Conservation (phyloP, 2,329 filamentous ascomycete genomes). For the Aspergillus costaricaensis region DNA sequence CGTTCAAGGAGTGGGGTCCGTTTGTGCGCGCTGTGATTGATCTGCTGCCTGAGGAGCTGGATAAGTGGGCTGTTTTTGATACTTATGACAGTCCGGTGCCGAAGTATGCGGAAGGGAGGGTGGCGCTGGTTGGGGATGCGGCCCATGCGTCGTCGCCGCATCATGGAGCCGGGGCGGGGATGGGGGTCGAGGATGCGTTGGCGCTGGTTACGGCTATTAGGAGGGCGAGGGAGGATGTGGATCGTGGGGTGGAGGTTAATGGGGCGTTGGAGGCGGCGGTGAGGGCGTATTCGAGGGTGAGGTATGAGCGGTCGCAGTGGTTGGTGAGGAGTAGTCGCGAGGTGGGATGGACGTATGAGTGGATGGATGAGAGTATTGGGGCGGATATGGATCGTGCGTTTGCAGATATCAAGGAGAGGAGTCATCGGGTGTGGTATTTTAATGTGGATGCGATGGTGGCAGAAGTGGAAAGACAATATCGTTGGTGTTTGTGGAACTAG, state of each 20-base stretch:
- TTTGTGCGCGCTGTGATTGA: constrained; percentile 43
- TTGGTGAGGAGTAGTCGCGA: constrained; percentile 44
- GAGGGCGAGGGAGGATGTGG: not conserved
- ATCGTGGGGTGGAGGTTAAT: not conserved
- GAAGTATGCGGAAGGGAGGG: constrained; percentile 35
- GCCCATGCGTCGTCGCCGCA: constrained; percentile 31
- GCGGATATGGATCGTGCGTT: constrained; percentile 42
- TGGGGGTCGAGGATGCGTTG: constrained; percentile 31
- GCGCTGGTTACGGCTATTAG: constrained; percentile 18
- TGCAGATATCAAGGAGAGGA: constrained; percentile 39
- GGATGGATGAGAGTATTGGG: constrained; percentile 24
- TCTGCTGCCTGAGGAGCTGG: constrained; percentile 52
- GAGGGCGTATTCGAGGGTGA: constrained; percentile 38
- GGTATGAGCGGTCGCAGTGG: constrained; percentile 48
- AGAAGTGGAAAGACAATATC: constrained; percentile 12
- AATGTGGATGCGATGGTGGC: constrained; percentile 38
- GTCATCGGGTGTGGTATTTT: constrained; percentile 43
- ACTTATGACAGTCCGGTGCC: constrained; percentile 46
- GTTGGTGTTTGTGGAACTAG: not conserved
- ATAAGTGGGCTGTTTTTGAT: constrained; percentile 62
- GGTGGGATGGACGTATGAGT: constrained; percentile 24
- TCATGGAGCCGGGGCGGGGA: constrained; percentile 30
- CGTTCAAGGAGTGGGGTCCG: constrained; percentile 35
- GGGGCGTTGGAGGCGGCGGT: constrained; percentile 35
- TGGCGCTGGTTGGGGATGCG: constrained; percentile 29